Conservation (phyloP, 2,329 filamentous ascomycete genomes). For the Monosporascus sp. region DNA sequence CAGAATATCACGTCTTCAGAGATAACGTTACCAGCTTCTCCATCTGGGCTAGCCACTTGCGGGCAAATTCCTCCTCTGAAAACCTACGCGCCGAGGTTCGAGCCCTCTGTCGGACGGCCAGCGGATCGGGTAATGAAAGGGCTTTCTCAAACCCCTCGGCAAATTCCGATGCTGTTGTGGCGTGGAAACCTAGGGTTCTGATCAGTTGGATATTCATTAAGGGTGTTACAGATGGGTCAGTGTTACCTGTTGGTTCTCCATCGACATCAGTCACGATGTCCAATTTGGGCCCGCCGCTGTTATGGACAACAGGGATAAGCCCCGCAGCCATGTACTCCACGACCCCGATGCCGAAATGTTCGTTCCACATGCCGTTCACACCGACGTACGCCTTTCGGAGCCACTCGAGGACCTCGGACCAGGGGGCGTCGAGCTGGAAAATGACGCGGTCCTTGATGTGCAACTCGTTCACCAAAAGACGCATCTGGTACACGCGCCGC, state of each 20-base stretch:
- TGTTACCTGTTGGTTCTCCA: slow-evolving; percentile 68
- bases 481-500: slow-evolving; percentile 80
- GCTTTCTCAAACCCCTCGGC: slow-evolving; percentile 75
- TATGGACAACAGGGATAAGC: slow-evolving; percentile 85
- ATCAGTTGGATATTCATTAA: slow-evolving; percentile 10
- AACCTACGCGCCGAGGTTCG: slow-evolving; percentile 76
- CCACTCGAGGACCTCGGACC: slow-evolving; percentile 80
- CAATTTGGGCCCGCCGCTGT: slow-evolving; percentile 86
- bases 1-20: not conserved
- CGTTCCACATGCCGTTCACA: slow-evolving; percentile 99
- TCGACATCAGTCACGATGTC: slow-evolving; percentile 86
- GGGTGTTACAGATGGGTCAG: not conserved
- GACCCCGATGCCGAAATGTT: slow-evolving; percentile 97
- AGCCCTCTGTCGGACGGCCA: slow-evolving; percentile 71
- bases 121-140: slow-evolving; percentile 63
- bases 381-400: slow-evolving; percentile 73
- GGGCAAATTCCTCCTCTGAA: slow-evolving; percentile 78
- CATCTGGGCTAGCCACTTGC: slow-evolving; percentile 72
- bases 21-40: slow-evolving; percentile 57
- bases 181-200: slow-evolving; percentile 65
- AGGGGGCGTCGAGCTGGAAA: slow-evolving; percentile 85
- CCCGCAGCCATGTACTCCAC: slow-evolving; percentile 98
- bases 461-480: slow-evolving; percentile 80
- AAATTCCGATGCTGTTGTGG: slow-evolving; percentile 72
- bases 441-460: slow-evolving; percentile 77